Percentiles rank a stretch among this genome's conserved stretches.
These are phyloP conservation scores for Aspergillus intermedius DNA, from an alignment of 2,329 filamentous ascomycete genomes.

Conservation along the genomic window DNA sequence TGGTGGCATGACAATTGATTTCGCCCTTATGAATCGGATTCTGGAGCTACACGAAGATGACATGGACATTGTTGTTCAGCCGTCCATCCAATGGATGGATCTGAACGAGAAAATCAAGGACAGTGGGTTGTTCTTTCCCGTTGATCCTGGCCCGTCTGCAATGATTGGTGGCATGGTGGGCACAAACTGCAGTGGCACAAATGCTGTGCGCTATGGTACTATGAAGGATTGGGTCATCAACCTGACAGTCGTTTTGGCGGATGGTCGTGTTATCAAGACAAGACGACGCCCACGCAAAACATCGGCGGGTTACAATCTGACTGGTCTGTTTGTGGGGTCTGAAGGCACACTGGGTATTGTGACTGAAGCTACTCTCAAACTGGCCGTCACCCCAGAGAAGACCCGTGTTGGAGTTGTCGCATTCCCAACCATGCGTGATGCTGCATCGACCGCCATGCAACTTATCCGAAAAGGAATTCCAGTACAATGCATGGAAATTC, in stretches of 20 bases:
- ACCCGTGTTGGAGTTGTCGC: slow-evolving; percentile 60
- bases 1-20: slow-evolving; percentile 85
- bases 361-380: slow-evolving; percentile 63
- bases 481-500: slow-evolving; percentile 60
- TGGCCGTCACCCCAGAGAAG: slow-evolving; percentile 57
- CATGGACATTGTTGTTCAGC: slow-evolving; percentile 90
- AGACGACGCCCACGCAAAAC: slow-evolving; percentile 60
- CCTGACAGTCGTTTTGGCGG: slow-evolving; percentile 63
- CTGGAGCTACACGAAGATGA: slow-evolving; percentile 74
- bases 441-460: slow-evolving; percentile 57
- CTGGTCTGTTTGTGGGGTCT: slow-evolving; percentile 61
- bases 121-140: slow-evolving; percentile 79
- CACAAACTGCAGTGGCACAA: slow-evolving; percentile 60
- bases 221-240: slow-evolving; percentile 73
- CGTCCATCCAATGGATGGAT: slow-evolving; percentile 85
- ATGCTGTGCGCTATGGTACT: slow-evolving; percentile 60
- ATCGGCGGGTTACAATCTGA: slow-evolving; percentile 66
- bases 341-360: slow-evolving; percentile 67
- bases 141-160: slow-evolving; percentile 69
- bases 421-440: slow-evolving; percentile 53
- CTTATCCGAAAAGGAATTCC: slow-evolving; percentile 60
- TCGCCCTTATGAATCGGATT: slow-evolving; percentile 78
- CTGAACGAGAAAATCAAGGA: slow-evolving; percentile 69
- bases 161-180: slow-evolving; percentile 57
- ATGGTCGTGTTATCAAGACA: slow-evolving; percentile 64